These are phyloP conservation scores for Begonia masoniana DNA, from an alignment of 306 rosid genomes.

Conservation along the genomic window DNA sequence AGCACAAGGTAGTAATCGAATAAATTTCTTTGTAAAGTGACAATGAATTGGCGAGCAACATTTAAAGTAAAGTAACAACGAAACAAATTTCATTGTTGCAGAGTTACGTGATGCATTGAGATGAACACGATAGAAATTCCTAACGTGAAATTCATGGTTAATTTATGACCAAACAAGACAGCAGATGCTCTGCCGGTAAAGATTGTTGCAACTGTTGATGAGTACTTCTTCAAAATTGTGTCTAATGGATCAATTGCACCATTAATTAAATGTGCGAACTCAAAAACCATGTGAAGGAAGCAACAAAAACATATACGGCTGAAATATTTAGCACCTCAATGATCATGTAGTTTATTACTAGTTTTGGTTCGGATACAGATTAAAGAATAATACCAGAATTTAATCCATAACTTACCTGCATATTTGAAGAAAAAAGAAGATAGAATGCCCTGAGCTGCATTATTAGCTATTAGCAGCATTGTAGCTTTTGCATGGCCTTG, in stretches of 20 bases:
- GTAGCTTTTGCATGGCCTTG: constrained; percentile 98
- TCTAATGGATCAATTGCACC: constrained; percentile 33
- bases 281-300: too few species aligned
- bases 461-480: constrained; percentile 77
- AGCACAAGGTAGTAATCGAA: constrained; percentile 10
- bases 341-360: too few species aligned
- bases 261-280: not conserved
- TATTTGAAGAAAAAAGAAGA: constrained; percentile 98
- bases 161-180: constrained; percentile 75
- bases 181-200: constrained; percentile 98
- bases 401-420: constrained; percentile 48
- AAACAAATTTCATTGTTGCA: not conserved
- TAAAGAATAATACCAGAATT: not conserved
- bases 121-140: constrained; percentile 97
- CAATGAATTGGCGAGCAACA: constrained; percentile 1
- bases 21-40: not conserved
- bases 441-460: constrained; percentile 96
- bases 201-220: constrained; percentile 96
- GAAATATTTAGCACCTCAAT: too few species aligned
- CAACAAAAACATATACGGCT: too few species aligned
- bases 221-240: constrained; percentile 94
- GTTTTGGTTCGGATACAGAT: too few species aligned
- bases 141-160: constrained; percentile 78
- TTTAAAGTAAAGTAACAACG: too few species aligned
- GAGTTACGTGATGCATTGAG: constrained; percentile 95